Conservation (phyloP, 129 eudicot species). For the Logfia minima region DNA sequence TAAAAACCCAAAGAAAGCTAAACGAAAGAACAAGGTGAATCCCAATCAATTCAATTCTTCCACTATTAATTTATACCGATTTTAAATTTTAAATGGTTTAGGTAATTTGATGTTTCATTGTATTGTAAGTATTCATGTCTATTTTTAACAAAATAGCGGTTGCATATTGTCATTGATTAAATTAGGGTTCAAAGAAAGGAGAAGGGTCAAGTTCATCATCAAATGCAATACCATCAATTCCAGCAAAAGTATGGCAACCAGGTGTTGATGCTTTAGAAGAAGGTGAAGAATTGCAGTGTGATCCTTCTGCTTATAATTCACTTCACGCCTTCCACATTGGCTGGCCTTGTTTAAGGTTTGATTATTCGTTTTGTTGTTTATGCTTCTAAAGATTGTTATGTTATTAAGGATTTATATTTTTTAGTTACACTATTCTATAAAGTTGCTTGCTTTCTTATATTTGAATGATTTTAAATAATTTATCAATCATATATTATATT, state of each 20-base stretch:
- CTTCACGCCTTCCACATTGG: conserved; percentile 91
- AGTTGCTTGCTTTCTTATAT: not conserved
- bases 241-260: conserved; percentile 94
- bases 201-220: conserved; percentile 53
- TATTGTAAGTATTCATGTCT: not conserved
- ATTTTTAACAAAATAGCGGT: not conserved
- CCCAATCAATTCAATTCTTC: not conserved
- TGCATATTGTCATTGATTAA: not conserved
- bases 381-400: not conserved
- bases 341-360: conserved; percentile 94
- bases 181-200: conserved; percentile 58
- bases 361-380: not conserved
- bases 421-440: not conserved
- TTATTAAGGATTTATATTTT: not conserved
- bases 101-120: not conserved
- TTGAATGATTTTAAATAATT: not conserved
- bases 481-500: not conserved
- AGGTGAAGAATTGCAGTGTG: conserved; percentile 96
- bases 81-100: not conserved
- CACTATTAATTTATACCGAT: not conserved
- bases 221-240: conserved; percentile 44
- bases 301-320: conserved; percentile 89
- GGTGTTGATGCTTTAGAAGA: conserved; percentile 89
- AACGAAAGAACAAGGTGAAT: conserved; percentile 73
- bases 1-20: conserved; percentile 73